Conservation (phyloP, 2,329 filamentous ascomycete genomes). For the Monilinia polystroma region DNA sequence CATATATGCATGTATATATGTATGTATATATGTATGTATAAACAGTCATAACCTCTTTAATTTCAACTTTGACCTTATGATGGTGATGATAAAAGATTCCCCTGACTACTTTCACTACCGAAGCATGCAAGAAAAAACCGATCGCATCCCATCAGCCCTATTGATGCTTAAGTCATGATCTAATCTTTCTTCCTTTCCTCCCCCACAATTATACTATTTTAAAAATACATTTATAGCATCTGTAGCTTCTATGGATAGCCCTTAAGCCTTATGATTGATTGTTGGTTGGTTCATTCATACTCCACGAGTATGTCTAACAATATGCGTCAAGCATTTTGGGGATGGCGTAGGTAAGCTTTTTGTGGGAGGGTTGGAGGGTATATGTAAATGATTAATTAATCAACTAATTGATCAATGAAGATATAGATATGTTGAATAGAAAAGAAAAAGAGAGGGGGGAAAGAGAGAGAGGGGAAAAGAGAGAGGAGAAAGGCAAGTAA, state of each 20-base stretch:
- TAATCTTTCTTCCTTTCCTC: not conserved
- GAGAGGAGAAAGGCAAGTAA: too few species aligned
- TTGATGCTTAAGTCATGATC: not conserved
- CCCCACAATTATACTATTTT: slow-evolving; percentile 11
- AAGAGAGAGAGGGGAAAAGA: too few species aligned
- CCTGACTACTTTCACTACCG: slow-evolving; percentile 19
- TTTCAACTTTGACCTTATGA: too few species aligned
- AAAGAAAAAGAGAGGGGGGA: too few species aligned
- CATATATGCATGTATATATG: not conserved
- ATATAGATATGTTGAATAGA: too few species aligned
- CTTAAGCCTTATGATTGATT: slow-evolving; percentile 2
- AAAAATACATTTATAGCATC: not conserved
- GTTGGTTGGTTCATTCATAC: slow-evolving; percentile 13
- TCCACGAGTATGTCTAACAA: not conserved
- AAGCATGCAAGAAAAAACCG: not conserved
- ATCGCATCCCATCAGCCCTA: not conserved
- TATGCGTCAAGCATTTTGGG: too few species aligned
- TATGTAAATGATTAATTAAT: too few species aligned
- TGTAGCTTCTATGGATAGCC: not conserved
- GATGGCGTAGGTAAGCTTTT: too few species aligned
- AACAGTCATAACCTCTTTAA: not conserved
- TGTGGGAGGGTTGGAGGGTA: too few species aligned
- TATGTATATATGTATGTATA: not conserved
- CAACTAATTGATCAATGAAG: too few species aligned
- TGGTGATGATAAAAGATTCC: not conserved